A percentile compares a stretch with the other conserved stretches of the same genome.
Conservation (phyloP, 345 rosid species). For the Trapa bicornis region DNA sequence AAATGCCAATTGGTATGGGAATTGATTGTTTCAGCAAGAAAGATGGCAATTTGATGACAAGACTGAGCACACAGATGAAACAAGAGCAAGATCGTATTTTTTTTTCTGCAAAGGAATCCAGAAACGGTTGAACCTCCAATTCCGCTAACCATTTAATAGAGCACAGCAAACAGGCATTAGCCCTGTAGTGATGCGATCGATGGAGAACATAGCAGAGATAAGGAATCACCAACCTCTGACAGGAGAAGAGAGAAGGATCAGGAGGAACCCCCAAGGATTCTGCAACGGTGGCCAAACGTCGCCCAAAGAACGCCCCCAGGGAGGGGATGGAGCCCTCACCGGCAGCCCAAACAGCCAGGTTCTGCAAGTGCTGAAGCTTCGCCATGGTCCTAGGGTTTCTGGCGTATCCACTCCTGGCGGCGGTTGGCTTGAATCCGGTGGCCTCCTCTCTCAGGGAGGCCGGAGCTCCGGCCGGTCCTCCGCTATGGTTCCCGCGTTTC, state of each 20-base stretch:
- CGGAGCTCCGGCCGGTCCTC: conserved; percentile 1
- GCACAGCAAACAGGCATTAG: background rate
- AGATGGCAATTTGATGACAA: background rate
- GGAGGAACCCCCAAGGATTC: conserved; percentile 34
- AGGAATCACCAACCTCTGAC: conserved; percentile 32
- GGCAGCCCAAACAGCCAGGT: conserved; percentile 52
- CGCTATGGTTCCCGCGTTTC: background rate
- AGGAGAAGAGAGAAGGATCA: conserved; percentile 37
- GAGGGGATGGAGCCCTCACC: conserved; percentile 45
- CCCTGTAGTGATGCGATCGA: background rate
- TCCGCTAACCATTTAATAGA: background rate
- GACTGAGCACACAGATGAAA: background rate
- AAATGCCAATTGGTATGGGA: background rate
- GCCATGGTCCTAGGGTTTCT: conserved; percentile 28
- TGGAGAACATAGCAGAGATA: background rate
- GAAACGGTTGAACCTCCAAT: background rate
- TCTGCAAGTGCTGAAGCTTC: conserved; percentile 57
- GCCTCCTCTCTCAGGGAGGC: conserved; percentile 27
- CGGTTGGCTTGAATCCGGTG: conserved; percentile 21
- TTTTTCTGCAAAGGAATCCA: background rate
- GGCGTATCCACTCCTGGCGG: conserved; percentile 13
- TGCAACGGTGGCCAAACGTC: conserved; percentile 36
- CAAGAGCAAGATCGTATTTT: background rate
- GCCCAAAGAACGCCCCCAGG: conserved; percentile 50
- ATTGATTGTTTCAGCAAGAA: background rate